phyloP scores from a whole-genome alignment of 805 yeast genomes.

The Yarrowia osloensis region DNA sequence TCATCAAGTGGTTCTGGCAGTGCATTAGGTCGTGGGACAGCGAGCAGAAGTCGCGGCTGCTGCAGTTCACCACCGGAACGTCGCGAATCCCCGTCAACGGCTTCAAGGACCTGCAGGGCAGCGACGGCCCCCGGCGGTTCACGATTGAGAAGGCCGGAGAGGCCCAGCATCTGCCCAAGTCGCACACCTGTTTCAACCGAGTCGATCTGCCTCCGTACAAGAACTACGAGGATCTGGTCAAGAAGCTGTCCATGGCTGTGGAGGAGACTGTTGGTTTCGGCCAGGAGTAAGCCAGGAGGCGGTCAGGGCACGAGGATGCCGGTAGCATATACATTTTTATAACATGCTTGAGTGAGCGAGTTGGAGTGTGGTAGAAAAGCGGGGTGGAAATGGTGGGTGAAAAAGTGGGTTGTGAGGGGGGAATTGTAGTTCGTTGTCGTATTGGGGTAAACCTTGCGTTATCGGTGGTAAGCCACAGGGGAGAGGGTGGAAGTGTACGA shows the following conservation, averaged over 20 bases:
- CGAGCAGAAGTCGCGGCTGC: constrained; percentile 91
- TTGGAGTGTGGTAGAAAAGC: background rate
- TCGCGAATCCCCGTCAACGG: constrained; percentile 99
- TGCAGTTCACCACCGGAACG: constrained; percentile 98
- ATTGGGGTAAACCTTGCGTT: background rate
- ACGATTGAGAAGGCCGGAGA: constrained; percentile 99
- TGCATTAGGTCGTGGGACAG: constrained; percentile 92
- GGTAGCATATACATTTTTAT: constrained; percentile 19
- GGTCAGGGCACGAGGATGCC: background rate
- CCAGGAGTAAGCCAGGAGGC: constrained; percentile 64
- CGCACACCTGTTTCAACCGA: constrained; percentile 98
- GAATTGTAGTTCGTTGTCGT: too few relatives aligned
- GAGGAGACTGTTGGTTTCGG: constrained; percentile 99
- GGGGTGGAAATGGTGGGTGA: too few relatives aligned
- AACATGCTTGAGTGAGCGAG: constrained; percentile 29
- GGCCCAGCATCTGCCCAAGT: constrained; percentile 84
- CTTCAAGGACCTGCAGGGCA: constrained; percentile 96
- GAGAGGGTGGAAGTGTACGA: too few relatives aligned
- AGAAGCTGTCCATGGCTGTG: constrained; percentile 91
- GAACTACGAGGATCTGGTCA: constrained; percentile 79
- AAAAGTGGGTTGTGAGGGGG: too few relatives aligned
- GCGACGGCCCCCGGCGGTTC: constrained; percentile 98
- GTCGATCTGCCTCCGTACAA: constrained; percentile 95
- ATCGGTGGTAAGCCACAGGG: background rate
- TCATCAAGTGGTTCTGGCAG: constrained; percentile 98